Evolutionary conservation across 2,329 filamentous ascomycete genomes (phyloP).

Genomic region (Hypoxylon sp.): DNA sequence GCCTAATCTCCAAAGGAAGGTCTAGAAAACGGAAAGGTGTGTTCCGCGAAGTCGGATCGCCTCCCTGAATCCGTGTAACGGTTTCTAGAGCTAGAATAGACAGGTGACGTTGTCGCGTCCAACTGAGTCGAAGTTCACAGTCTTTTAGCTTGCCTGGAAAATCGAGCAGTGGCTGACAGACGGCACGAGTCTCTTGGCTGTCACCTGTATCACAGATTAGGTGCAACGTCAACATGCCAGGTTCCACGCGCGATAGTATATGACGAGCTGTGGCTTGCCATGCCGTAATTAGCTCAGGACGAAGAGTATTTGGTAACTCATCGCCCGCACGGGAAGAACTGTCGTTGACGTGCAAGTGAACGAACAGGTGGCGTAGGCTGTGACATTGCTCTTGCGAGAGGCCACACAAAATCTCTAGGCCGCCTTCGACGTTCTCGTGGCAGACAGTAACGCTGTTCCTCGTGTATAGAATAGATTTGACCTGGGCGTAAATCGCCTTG

Average conservation of each 20-base stretch:
- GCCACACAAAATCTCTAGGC: not conserved
- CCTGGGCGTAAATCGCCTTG: not conserved
- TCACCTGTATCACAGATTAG: not conserved
- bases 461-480: not conserved
- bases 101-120: not conserved
- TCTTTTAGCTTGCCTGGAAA: not conserved
- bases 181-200: not conserved
- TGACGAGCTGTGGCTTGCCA: not conserved
- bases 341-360: not conserved
- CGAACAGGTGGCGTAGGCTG: not conserved
- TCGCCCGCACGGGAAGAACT: not conserved
- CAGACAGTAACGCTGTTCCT: not conserved
- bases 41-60: not conserved
- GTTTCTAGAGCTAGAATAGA: not conserved
- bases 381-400: not conserved
- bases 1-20: constrained; percentile 26
- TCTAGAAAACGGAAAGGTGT: constrained; percentile 9
- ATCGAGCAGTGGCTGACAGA: not conserved
- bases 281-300: not conserved
- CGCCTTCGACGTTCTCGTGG: not conserved
- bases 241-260: not conserved
- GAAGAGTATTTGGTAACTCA: not conserved
- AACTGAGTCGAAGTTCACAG: not conserved
- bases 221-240: not conserved
- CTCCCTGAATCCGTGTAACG: not conserved